phyloP scores from a whole-genome alignment of 345 rosid genomes.

The Firmiana major region DNA sequence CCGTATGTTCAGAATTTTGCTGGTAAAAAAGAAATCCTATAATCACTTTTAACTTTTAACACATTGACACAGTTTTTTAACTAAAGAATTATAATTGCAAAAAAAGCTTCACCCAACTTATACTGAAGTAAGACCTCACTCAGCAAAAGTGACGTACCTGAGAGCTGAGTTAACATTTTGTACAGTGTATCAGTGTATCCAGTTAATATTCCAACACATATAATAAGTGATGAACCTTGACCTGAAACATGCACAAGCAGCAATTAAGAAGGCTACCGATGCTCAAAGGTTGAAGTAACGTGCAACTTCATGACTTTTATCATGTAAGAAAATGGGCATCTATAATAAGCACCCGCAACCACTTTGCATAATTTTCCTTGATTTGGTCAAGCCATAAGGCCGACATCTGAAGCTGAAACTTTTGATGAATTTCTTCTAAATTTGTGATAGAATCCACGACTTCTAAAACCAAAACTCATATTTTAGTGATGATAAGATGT shows the following conservation, averaged over 20 bases:
- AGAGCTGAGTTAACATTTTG: conserved; percentile 86
- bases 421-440: neutral
- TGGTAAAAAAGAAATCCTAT: neutral
- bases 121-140: neutral
- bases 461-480: neutral
- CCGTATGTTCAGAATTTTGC: neutral
- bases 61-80: neutral
- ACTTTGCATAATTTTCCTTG: neutral
- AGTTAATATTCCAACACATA: conserved; percentile 91
- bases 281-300: neutral
- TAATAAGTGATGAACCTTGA: conserved; percentile 81
- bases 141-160: conserved; percentile 42
- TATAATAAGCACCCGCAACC: neutral
- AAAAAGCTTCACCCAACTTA: conserved; percentile 5
- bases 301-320: neutral
- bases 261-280: conserved; percentile 2
- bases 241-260: conserved; percentile 49
- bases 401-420: neutral
- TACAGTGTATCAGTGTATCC: conserved; percentile 86
- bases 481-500: neutral
- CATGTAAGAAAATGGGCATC: neutral
- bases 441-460: neutral
- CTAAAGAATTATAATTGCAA: neutral
- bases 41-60: neutral
- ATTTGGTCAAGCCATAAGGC: neutral